phyloP scores from a whole-genome alignment of 2,329 filamentous ascomycete species.

The Aspergillus sp. region DNA sequence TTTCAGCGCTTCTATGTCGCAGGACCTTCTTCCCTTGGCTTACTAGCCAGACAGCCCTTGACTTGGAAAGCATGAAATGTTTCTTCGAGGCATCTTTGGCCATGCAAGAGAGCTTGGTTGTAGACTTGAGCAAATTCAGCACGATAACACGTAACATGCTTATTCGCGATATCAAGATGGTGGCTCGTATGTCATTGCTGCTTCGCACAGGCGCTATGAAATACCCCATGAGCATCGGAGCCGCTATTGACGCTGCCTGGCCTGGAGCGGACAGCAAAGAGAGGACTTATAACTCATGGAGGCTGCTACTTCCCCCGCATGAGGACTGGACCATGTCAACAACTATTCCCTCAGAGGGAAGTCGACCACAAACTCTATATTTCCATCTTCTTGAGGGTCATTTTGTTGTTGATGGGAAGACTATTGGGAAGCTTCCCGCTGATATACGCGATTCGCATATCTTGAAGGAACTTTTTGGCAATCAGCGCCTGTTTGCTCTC shows the following conservation, averaged over 20 bases:
- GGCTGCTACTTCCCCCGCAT: constrained; percentile 18
- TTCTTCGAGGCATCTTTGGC: constrained; percentile 44
- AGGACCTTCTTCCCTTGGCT: constrained; percentile 41
- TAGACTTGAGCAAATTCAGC: constrained; percentile 37
- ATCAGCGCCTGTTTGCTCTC: constrained; percentile 49
- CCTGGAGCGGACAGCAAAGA: constrained; percentile 30
- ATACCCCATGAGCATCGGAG: constrained; percentile 27
- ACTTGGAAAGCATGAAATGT: constrained; percentile 13
- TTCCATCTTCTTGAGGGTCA: constrained; percentile 50
- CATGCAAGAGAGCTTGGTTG: constrained; percentile 50
- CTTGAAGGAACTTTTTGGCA: constrained; percentile 55
- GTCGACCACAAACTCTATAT: constrained; percentile 36
- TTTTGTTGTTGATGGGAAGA: constrained; percentile 50
- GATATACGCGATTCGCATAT: constrained; percentile 46
- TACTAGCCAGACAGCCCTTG: constrained; percentile 4
- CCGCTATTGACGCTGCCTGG: constrained; percentile 46
- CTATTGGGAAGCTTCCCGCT: constrained; percentile 54
- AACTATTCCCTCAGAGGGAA: constrained; percentile 28
- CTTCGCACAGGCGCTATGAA: constrained; percentile 38
- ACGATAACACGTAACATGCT: constrained; percentile 39
- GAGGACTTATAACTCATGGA: constrained; percentile 20
- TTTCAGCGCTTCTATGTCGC: constrained; percentile 58
- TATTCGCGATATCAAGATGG: constrained; percentile 49
- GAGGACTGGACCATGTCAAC: constrained; percentile 37
- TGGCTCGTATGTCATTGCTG: constrained; percentile 34